Percentiles rank a stretch among this genome's conserved stretches.
Conservation (phyloP, 2,329 filamentous ascomycete genomes). For the Anthostomella pinea region DNA sequence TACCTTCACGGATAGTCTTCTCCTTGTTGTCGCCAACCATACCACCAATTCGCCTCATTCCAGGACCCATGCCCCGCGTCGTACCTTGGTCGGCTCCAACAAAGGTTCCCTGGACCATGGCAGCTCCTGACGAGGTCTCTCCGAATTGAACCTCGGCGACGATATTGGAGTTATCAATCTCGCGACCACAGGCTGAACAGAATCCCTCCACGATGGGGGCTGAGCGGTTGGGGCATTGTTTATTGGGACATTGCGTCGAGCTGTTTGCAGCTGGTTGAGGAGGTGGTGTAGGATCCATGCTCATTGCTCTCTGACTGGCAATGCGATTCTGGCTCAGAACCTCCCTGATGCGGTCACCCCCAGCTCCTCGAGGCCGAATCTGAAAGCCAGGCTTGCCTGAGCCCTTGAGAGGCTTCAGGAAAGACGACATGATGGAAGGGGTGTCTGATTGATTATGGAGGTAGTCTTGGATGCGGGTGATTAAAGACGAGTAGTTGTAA, state of each 20-base stretch:
- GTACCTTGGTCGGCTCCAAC: slow-evolving; percentile 83
- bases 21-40: slow-evolving; percentile 54
- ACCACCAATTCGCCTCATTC: slow-evolving; percentile 58
- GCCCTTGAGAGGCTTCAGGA: slow-evolving; percentile 37
- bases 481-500: too few relatives aligned
- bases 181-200: slow-evolving; percentile 80
- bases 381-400: slow-evolving; percentile 33
- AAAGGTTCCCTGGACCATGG: slow-evolving; percentile 86
- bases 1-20: slow-evolving; percentile 54
- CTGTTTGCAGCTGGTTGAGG: slow-evolving; percentile 19
- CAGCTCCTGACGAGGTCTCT: slow-evolving; percentile 80
- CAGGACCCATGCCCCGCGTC: slow-evolving; percentile 64
- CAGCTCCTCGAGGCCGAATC: slow-evolving; percentile 44
- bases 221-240: slow-evolving; percentile 57
- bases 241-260: slow-evolving; percentile 51
- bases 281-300: slow-evolving; percentile 18
- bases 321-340: slow-evolving; percentile 26
- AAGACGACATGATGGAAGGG: slow-evolving; percentile 42
- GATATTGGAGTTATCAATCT: slow-evolving; percentile 83
- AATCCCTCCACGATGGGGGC: slow-evolving; percentile 57
- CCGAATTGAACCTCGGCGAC: slow-evolving; percentile 91
- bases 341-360: slow-evolving; percentile 51
- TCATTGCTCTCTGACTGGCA: slow-evolving; percentile 24
- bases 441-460: too few relatives aligned
- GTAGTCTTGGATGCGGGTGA: too few relatives aligned